These are phyloP conservation scores for Xylaria curta DNA, from an alignment of 495 filamentous ascomycete species.

Conservation along the genomic window DNA sequence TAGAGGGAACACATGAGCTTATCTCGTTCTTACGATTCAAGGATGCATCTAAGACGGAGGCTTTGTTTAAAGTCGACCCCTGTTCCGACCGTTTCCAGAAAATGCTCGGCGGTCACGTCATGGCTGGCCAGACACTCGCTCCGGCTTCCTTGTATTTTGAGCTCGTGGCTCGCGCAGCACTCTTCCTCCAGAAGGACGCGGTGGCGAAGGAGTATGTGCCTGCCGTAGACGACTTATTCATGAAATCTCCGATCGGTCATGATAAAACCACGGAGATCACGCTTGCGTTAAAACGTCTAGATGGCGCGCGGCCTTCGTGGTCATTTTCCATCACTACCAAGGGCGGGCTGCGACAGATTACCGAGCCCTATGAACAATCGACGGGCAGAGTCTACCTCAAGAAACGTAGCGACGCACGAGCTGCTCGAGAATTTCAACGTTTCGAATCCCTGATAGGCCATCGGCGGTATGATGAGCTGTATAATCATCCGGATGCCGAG, in stretches of 20 bases:
- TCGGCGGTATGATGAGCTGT: conserved; percentile 8
- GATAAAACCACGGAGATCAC: conserved; percentile 24
- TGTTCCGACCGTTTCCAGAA: conserved; percentile 25
- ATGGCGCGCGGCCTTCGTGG: conserved; percentile 27
- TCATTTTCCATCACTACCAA: conserved; percentile 28
- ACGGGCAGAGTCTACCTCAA: conserved; percentile 26
- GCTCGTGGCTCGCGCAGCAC: conserved; percentile 39
- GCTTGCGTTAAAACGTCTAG: conserved; percentile 22
- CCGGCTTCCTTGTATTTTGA: conserved; percentile 56
- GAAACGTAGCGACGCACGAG: conserved; percentile 13
- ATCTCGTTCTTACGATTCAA: conserved; percentile 43
- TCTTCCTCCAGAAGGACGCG: conserved; percentile 19
- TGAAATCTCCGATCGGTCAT: conserved; percentile 33
- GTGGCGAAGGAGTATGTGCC: conserved; percentile 8
- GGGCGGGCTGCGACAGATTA: neutral
- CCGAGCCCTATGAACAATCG: conserved; percentile 23
- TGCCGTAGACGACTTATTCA: conserved; percentile 27
- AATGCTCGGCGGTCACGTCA: conserved; percentile 45
- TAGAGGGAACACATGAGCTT: conserved; percentile 33
- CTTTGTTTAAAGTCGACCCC: conserved; percentile 29
- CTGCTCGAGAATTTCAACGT: conserved; percentile 15
- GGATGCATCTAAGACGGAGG: conserved; percentile 24
- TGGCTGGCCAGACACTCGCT: conserved; percentile 43
- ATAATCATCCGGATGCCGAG: conserved; percentile 27
- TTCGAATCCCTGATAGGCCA: conserved; percentile 18